Evolutionary conservation across 2,329 filamentous ascomycete species (phyloP).

Genomic region (Aspergillus brasiliensis): DNA sequence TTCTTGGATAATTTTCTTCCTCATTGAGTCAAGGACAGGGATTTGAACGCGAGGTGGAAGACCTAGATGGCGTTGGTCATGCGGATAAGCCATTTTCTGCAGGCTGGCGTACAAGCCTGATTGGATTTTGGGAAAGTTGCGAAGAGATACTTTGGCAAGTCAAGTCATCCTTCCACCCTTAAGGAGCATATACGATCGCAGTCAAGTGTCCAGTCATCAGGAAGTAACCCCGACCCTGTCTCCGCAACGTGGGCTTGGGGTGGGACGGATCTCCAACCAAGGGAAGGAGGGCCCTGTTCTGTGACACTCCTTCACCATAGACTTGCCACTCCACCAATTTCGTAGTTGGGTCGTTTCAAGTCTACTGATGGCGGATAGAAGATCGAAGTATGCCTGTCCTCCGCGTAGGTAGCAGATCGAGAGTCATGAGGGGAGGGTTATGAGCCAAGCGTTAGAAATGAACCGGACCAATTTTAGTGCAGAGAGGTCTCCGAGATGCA

Average conservation of each 20-base stretch:
- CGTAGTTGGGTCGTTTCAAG: not conserved
- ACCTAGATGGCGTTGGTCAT: not conserved
- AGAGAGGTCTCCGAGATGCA: not conserved
- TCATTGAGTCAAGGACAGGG: conserved; percentile 4
- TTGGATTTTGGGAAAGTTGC: not conserved
- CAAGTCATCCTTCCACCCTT: not conserved
- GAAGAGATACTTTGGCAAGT: not conserved
- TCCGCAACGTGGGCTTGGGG: not conserved
- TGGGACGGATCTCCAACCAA: not conserved
- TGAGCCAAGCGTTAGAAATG: not conserved
- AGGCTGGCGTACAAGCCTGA: not conserved
- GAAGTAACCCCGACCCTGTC: not conserved
- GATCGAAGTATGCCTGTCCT: not conserved
- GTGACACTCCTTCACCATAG: not conserved
- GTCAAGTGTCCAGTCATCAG: too few relatives aligned
- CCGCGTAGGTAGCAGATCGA: not conserved
- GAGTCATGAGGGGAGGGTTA: not conserved
- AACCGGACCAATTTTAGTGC: not conserved
- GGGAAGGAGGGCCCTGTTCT: not conserved
- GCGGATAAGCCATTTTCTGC: not conserved
- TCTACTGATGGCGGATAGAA: not conserved
- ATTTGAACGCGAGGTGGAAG: not conserved
- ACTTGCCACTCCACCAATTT: too few relatives aligned
- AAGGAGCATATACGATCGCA: not conserved
- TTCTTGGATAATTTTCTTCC: not conserved